Conservation (phyloP, 345 rosid genomes). For the Pelargonium nanum region DNA sequence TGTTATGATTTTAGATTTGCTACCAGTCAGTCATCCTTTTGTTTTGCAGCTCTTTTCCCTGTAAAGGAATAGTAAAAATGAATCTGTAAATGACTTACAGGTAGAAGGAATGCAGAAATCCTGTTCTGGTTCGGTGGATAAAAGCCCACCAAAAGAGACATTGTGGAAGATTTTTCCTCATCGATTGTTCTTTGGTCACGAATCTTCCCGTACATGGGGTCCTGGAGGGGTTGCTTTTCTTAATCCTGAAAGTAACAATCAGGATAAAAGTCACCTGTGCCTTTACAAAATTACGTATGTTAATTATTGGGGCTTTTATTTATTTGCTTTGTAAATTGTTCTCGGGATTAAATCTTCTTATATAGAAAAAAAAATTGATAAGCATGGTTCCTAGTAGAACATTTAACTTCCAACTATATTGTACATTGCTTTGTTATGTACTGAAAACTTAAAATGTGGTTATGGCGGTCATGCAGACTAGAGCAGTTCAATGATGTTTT, state of each 20-base stretch:
- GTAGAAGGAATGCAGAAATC: conserved; percentile 57
- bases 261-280: conserved; percentile 44
- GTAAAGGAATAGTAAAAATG: neutral
- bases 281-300: conserved; percentile 74
- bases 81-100: conserved; percentile 21
- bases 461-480: conserved; percentile 37
- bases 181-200: conserved; percentile 76
- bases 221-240: conserved; percentile 83
- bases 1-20: too few species aligned
- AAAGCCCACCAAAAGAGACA: conserved; percentile 53
- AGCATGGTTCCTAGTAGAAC: neutral
- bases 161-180: conserved; percentile 65
- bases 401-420: neutral
- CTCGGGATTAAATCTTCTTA: neutral
- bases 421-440: too few species aligned
- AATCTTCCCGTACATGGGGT: conserved; percentile 57
- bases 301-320: conserved; percentile 1
- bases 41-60: neutral
- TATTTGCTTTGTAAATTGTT: neutral
- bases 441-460: neutral
- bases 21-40: neutral
- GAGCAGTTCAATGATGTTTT: conserved; percentile 93
- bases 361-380: neutral
- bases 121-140: conserved; percentile 70
- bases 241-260: conserved; percentile 38